These are phyloP conservation scores for Diutina rugosa DNA, from an alignment of 1,139 yeast genomes.

Conservation along the genomic window DNA sequence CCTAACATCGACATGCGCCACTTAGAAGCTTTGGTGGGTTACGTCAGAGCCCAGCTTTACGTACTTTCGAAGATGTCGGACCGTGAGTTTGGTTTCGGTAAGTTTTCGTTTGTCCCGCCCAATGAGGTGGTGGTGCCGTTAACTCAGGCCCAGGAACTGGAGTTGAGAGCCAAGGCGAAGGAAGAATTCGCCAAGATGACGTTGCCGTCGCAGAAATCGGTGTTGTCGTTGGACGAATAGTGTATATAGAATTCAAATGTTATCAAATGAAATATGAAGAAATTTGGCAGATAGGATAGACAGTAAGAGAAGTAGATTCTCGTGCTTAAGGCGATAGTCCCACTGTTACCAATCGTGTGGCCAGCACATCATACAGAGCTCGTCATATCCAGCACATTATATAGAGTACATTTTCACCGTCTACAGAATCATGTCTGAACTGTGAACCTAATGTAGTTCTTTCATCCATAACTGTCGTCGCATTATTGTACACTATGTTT, in stretches of 20 bases:
- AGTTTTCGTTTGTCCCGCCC: slow-evolving; percentile 78
- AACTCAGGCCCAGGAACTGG: slow-evolving; percentile 45
- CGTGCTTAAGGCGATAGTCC: no score
- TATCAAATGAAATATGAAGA: neutral
- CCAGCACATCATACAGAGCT: no score
- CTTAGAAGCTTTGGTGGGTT: slow-evolving; percentile 77
- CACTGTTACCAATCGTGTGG: no score
- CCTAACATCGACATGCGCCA: slow-evolving; percentile 72
- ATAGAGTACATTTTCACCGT: no score
- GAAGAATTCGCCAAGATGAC: slow-evolving; percentile 32
- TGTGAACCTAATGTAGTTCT: no score
- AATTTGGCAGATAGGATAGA: no score
- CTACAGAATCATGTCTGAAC: no score
- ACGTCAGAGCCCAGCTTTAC: slow-evolving; percentile 79
- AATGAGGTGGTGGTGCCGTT: slow-evolving; percentile 65
- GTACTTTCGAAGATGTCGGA: slow-evolving; percentile 78
- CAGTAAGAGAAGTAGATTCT: neutral
- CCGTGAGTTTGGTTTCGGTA: slow-evolving; percentile 86
- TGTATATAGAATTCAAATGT: neutral
- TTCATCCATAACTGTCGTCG: no score
- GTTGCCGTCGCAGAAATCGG: slow-evolving; percentile 53
- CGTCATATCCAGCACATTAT: no score
- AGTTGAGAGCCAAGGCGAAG: slow-evolving; percentile 20
- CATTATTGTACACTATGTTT: neutral
- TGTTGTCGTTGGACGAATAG: slow-evolving; percentile 47